A percentile compares a stretch with the other conserved stretches of the same genome.
Conservation (phyloP, 768 basidiomycete genomes). For the Agrocybe pediades region DNA sequence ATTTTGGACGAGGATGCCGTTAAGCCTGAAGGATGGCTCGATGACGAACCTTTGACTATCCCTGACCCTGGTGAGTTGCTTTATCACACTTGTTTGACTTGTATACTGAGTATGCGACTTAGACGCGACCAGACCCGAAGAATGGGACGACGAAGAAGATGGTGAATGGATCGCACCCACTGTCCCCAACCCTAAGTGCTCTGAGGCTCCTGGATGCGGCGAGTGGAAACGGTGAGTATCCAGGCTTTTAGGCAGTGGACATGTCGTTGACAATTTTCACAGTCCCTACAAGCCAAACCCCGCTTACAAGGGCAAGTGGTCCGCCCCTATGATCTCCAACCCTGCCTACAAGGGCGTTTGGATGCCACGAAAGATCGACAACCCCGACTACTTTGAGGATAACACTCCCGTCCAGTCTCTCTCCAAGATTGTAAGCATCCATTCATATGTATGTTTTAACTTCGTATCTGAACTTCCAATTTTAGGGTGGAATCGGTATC, state of each 20-base stretch:
- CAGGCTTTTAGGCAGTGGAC: neutral
- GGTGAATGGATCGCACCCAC: constrained; percentile 97
- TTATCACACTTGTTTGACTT: neutral
- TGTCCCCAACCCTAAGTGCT: constrained; percentile 88
- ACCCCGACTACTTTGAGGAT: constrained; percentile 93
- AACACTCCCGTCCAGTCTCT: constrained; percentile 77
- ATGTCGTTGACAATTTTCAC: constrained; percentile 1
- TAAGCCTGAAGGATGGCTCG: constrained; percentile 97
- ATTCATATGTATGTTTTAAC: neutral
- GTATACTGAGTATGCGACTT: neutral
- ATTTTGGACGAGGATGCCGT: constrained; percentile 84
- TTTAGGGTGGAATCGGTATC: constrained; percentile 89
- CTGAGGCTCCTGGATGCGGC: constrained; percentile 91
- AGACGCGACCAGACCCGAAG: constrained; percentile 95
- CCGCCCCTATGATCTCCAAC: constrained; percentile 92
- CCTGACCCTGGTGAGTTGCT: constrained; percentile 77
- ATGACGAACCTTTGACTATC: constrained; percentile 76
- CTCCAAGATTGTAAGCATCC: constrained; percentile 71
- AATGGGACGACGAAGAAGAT: constrained; percentile 99
- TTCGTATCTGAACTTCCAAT: constrained; percentile 7
- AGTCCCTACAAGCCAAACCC: constrained; percentile 92
- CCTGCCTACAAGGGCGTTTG: constrained; percentile 96
- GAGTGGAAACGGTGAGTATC: constrained; percentile 80
- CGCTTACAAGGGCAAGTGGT: constrained; percentile 98
- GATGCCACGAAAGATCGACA: constrained; percentile 88